These are phyloP conservation scores for Torrubiellomyces zombiae DNA, from an alignment of 2,329 filamentous ascomycete genomes.

Conservation along the genomic window DNA sequence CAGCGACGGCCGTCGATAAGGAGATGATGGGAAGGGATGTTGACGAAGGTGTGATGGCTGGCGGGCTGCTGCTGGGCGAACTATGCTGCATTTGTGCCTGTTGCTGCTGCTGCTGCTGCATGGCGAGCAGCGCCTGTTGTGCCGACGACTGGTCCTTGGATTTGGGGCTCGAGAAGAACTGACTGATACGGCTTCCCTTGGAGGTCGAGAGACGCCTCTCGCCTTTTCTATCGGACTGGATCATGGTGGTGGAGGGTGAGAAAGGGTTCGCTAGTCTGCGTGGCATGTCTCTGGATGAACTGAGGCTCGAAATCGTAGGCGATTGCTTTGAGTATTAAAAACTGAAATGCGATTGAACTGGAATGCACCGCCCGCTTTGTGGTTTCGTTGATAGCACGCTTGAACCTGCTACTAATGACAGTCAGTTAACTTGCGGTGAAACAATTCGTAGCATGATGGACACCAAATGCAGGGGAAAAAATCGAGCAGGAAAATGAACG, in stretches of 20 bases:
- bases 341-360: too few species aligned
- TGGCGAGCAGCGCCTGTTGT: slow-evolving; percentile 50
- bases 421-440: too few species aligned
- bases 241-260: slow-evolving; percentile 30
- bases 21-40: slow-evolving; percentile 80
- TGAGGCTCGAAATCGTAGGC: too few species aligned
- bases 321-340: too few species aligned
- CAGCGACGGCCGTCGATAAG: slow-evolving; percentile 68
- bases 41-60: slow-evolving; percentile 53
- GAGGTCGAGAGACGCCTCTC: slow-evolving; percentile 44
- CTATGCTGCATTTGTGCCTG: slow-evolving; percentile 4
- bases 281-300: slow-evolving; percentile 30
- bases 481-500: too few species aligned
- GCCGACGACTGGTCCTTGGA: slow-evolving; percentile 48
- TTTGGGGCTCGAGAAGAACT: slow-evolving; percentile 72
- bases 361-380: too few species aligned
- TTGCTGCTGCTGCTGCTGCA: slow-evolving; percentile 35
- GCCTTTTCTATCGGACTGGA: slow-evolving; percentile 29
- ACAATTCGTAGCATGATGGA: too few species aligned
- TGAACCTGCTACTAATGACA: too few species aligned
- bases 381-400: too few species aligned
- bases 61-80: slow-evolving; percentile 28
- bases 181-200: slow-evolving; percentile 61
- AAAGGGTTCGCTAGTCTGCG: slow-evolving; percentile 43
- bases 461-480: too few species aligned